Evolutionary conservation across 352 stramenopile species (phyloP), one percentile per base, ranked within the genome.

Genomic region (Hyphochytrium catenoides): DNA sequence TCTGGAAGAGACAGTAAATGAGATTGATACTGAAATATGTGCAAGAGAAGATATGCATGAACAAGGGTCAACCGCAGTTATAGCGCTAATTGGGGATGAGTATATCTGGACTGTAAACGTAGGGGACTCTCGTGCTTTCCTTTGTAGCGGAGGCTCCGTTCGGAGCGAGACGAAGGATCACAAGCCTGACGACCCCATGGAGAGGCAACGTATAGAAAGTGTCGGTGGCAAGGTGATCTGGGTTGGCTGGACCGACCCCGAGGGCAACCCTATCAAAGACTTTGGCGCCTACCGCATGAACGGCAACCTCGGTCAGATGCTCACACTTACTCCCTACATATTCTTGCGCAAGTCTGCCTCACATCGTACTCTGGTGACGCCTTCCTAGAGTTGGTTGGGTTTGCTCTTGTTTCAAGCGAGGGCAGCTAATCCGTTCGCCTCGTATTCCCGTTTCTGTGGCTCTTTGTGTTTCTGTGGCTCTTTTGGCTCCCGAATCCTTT

Each of bases 281-380:
- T 32, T 84, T 29, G 69, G 81, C 41, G 68, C 77, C 14, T 64
- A 66, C 4, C 64, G 69, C 9, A 67, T 84, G 18, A 78, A 84
- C 40, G 69, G 69, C 23, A 50, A 56, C 8, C 47, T 84, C 21
- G 65, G 66, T 14, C n/a, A n/a, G n/a, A n/a, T n/a, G n/a, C n/a
- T n/a, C n/a, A n/a, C n/a, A n/a, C n/a, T n/a, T n/a, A n/a, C n/a
- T n/a, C n/a, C n/a, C n/a, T n/a, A n/a, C n/a, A n/a, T n/a, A n/a
- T n/a, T n/a, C n/a, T n/a, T n/a, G n/a, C n/a, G n/a, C n/a, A n/a
- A n/a, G n/a, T n/a, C n/a, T n/a, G n/a, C n/a, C n/a, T n/a, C n/a
- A n/a, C n/a, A n/a, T n/a, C n/a, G n/a, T n/a, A n/a, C n/a, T n/a
- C n/a, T n/a, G n/a, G n/a, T n/a, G n/a, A n/a, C n/a, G n/a, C n/a